Percentiles rank a stretch among this genome's conserved stretches.
Conservation (phyloP, 306 rosid genomes). For the Hippophae gyantsensis region DNA sequence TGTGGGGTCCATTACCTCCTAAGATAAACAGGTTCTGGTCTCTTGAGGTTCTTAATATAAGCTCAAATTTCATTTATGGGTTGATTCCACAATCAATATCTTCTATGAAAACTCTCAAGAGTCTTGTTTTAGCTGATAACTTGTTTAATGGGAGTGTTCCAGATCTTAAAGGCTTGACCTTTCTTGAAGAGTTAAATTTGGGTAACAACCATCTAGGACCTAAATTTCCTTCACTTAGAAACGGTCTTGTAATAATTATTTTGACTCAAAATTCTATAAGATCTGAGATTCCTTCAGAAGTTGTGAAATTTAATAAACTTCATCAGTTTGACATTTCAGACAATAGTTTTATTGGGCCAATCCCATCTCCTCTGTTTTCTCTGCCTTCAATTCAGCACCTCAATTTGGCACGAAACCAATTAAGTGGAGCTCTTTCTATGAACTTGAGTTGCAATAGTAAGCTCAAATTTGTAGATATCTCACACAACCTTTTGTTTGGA, state of each 20-base stretch:
- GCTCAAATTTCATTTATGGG: constrained; percentile 65
- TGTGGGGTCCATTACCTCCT: constrained; percentile 81
- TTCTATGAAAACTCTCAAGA: constrained; percentile 35
- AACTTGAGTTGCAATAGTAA: constrained; percentile 36
- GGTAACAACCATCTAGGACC: constrained; percentile 54
- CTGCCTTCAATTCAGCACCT: constrained; percentile 55
- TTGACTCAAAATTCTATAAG: constrained; percentile 56
- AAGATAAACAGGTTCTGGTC: constrained; percentile 47
- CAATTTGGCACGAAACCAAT: constrained; percentile 50
- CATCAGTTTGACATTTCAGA: constrained; percentile 54
- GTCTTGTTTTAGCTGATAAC: constrained; percentile 57
- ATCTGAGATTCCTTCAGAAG: constrained; percentile 40
- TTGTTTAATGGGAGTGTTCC: constrained; percentile 59
- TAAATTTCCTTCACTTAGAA: constrained; percentile 41
- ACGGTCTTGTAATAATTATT: constrained; percentile 34
- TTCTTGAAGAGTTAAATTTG: constrained; percentile 53
- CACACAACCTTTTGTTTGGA: constrained; percentile 61
- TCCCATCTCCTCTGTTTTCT: constrained; percentile 56
- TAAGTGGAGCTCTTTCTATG: constrained; percentile 49
- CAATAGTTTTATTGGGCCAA: constrained; percentile 49
- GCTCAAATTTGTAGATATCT: constrained; percentile 56
- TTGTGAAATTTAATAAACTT: constrained; percentile 36
- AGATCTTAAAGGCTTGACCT: constrained; percentile 35
- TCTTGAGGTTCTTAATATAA: constrained; percentile 52
- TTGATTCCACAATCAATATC: constrained; percentile 43